phyloP scores from a whole-genome alignment of 192 early-diverging fungal species.

The Coemansia sp. region DNA sequence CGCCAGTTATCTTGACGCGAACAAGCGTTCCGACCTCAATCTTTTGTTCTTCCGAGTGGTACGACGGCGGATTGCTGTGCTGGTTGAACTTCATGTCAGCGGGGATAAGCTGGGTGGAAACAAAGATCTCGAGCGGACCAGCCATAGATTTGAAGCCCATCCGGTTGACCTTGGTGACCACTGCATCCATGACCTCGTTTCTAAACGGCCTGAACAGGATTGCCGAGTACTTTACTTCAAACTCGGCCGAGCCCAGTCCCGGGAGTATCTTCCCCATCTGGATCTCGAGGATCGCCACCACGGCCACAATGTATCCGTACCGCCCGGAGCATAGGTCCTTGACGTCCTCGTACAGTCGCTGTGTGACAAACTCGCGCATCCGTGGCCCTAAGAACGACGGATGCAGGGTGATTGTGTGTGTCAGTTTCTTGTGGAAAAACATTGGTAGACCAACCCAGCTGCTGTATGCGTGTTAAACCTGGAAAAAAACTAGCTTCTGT shows the following conservation, averaged over 20 bases:
- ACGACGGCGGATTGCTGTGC: constrained; percentile 82
- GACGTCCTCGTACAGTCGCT: constrained; percentile 89
- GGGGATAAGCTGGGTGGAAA: constrained; percentile 83
- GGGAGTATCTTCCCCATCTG: constrained; percentile 82
- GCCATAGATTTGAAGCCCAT: constrained; percentile 96
- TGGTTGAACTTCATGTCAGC: constrained; percentile 89
- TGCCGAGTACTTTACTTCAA: constrained; percentile 85
- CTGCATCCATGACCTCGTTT: constrained; percentile 93
- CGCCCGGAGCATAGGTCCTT: constrained; percentile 93
- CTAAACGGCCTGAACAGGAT: constrained; percentile 98
- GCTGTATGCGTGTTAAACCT: too few relatives aligned
- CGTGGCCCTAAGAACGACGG: constrained; percentile 90
- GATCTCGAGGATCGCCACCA: constrained; percentile 78
- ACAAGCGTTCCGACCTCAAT: constrained; percentile 89
- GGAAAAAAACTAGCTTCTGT: too few relatives aligned
- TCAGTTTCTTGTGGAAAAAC: constrained; percentile 73
- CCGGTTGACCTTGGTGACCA: constrained; percentile 88
- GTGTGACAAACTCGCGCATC: constrained; percentile 71
- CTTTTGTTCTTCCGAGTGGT: constrained; percentile 71
- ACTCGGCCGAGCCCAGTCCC: constrained; percentile 87
- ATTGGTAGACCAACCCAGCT: constrained; percentile 3
- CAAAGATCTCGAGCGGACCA: constrained; percentile 91
- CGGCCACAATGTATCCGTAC: constrained; percentile 90
- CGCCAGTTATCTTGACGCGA: constrained; percentile 87
- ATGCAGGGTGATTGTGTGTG: constrained; percentile 92